Base-by-base conservation (phyloP, 306 rosid species). In the Leucaena leucocephala region DNA sequence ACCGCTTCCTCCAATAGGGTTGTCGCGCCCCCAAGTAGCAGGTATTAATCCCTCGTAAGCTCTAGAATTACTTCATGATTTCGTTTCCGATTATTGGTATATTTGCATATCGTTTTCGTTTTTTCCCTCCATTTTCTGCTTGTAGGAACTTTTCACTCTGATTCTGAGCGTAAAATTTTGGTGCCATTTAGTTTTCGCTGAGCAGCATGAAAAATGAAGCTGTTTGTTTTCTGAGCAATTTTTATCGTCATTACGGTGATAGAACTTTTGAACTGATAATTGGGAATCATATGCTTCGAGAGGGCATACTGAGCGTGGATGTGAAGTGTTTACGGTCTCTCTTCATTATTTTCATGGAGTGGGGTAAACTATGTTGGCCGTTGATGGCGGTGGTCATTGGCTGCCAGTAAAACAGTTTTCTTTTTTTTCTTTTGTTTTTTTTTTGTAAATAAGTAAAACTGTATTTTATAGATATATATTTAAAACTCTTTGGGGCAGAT, bases 31-130 rank as follows among this genome's bases (percentile, higher is more conserved):
- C 71, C 83, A 73, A 38, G 61, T 78, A 52, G 14, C 85, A 79
- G 92, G 91, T 91, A 48, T 58, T 34, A 8, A 52, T 66, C 49
- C 48, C 6, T 68, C 27, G 57, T 73, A 76, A 21, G 22, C 85
- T 80, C 78, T 15, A n/a, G 2, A 12, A 17, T 55, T 27, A 6
- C 3, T 72, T 76, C 36, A 0, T 40, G 27, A 27, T 69, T 75
- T 52, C 69, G 2, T 40, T 17, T 39, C 33, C 15, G 27, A 39
- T 4, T 68, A n/a, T 49, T 22, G 2, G 6, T 61, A 12, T 27
- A 12, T 75, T 42, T 40, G 4, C 6, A 2, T 16, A 2, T 57
- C 3, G 3, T 4, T 39, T 16, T 65, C 6, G 5, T 38, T 4
- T 19, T 5, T 27, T 17, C 39, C 5, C 16, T 11, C 12, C 12